Evolutionary conservation across 768 basidiomycete species (phyloP).

Genomic region (Xerocomellus dryophilus): DNA sequence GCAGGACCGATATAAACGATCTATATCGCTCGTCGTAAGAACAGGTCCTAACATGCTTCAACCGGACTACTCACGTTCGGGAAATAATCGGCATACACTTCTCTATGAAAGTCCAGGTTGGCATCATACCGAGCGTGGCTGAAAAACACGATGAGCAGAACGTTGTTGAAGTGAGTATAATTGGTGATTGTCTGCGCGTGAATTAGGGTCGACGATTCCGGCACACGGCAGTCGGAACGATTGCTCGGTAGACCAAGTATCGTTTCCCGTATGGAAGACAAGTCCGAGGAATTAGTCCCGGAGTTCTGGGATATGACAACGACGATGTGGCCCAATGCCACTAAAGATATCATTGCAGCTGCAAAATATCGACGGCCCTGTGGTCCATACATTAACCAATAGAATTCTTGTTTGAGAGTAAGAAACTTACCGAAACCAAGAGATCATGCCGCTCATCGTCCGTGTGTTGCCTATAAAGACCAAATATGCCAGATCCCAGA

Average conservation of each 20-base stretch:
- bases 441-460: conserved; percentile 6
- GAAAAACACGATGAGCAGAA: conserved; percentile 49
- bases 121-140: conserved; percentile 46
- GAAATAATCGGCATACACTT: conserved; percentile 47
- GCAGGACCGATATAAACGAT: conserved; percentile 49
- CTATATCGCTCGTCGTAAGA: conserved; percentile 21
- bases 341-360: neutral
- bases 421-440: conserved; percentile 12
- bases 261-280: neutral
- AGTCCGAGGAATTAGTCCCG: neutral
- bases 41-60: neutral
- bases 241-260: neutral
- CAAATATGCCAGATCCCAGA: conserved; percentile 5
- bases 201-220: conserved; percentile 23
- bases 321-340: conserved; percentile 8
- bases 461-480: neutral
- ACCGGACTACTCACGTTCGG: conserved; percentile 40
- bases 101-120: conserved; percentile 45
- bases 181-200: conserved; percentile 18
- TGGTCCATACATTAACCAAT: neutral
- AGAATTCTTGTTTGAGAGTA: neutral
- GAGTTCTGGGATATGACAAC: neutral
- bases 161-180: conserved; percentile 39
- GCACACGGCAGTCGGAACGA: conserved; percentile 10
- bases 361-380: conserved; percentile 8